Conservation (phyloP, 129 eudicot species). For the Erigeron canadensis region DNA sequence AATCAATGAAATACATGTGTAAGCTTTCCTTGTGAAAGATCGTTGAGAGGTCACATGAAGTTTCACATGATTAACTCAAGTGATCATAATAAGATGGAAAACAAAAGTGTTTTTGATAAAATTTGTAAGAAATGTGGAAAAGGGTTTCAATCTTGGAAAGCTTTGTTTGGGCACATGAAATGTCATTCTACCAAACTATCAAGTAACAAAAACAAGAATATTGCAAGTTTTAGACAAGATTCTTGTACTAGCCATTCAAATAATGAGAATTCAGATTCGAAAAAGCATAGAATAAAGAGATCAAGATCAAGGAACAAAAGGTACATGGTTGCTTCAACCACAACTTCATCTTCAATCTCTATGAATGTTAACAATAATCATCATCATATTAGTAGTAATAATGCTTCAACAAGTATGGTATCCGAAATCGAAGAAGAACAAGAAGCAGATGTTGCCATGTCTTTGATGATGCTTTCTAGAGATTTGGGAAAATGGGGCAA, state of each 20-base stretch:
- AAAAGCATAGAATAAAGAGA: slow-evolving; percentile 38
- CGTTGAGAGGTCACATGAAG: slow-evolving; percentile 98
- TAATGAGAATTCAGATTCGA: slow-evolving; percentile 29
- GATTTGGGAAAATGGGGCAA: slow-evolving; percentile 52
- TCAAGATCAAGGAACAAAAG: slow-evolving; percentile 48
- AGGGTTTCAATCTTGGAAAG: slow-evolving; percentile 78
- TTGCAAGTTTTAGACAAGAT: slow-evolving; percentile 36
- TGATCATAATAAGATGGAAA: slow-evolving; percentile 5
- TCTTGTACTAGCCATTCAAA: slow-evolving; percentile 50
- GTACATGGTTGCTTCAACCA: slow-evolving; percentile 33
- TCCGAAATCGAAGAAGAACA: slow-evolving; percentile 69
- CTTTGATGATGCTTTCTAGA: slow-evolving; percentile 82
- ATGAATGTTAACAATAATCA: slow-evolving; percentile 24
- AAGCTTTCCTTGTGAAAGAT: slow-evolving; percentile 89
- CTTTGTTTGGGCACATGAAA: slow-evolving; percentile 89
- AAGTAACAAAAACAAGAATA: slow-evolving; percentile 28
- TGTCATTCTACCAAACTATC: slow-evolving; percentile 64
- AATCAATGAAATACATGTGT: slow-evolving; percentile 54
- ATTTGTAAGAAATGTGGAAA: slow-evolving; percentile 76
- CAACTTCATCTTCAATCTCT: slow-evolving; percentile 39
- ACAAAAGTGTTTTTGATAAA: slow-evolving; percentile 31
- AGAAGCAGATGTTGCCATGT: slow-evolving; percentile 81
- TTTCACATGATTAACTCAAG: slow-evolving; percentile 71
- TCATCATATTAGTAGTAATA: slow-evolving; percentile 38
- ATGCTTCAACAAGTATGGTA: slow-evolving; percentile 50